Evolutionary conservation across 352 stramenopile species (phyloP), one percentile per base, ranked within the genome.

Genomic region (Plasmopara muralis): DNA sequence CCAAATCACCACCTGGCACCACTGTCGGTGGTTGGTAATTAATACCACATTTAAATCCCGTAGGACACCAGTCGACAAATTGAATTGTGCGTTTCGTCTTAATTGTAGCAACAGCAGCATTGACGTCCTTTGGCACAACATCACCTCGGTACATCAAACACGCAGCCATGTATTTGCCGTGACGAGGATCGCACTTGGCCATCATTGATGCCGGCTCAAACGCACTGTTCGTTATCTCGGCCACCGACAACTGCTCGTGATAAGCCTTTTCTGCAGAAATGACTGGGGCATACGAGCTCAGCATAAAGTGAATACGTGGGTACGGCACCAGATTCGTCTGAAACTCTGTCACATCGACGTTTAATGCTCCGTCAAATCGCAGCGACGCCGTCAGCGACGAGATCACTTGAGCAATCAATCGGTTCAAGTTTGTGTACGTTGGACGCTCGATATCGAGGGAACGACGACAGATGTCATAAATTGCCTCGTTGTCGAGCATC

Each of bases 321-420:
- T 98, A 99, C 30, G 96, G 96, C 53, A 99, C 96, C 69, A 99
- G 71, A 84, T 99, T 99, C 50, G 95, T 99, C 78, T 98, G 94
- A 87, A 99, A 98, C 77, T 99, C 95, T n/a, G 91, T 98, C 48
- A 99, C 82, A 89, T 99, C 96, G 44, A 99, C 94, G 72, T 99
- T 99, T 18, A 99, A 76, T 31, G 93, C 83, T 60, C 96, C 96
- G 62, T 98, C 94, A 73, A 99, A 99, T 64, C 97, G 95, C 31
- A 99, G 90, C 47, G 92, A 98, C 5, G 95, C 91, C 37, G 96
- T 99, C 38, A 99, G 76, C n/a, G 92, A 98, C 56, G 91, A 98
- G 58, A 99, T 98, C 12, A 98, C 95, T 72, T 98, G 93, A 13
- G 95, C 95, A 68, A 99, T 96, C 34, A 99, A 75, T 41, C 95